Evolutionary conservation across 345 rosid genomes (phyloP).

Genomic region (Syzygium jambos): DNA sequence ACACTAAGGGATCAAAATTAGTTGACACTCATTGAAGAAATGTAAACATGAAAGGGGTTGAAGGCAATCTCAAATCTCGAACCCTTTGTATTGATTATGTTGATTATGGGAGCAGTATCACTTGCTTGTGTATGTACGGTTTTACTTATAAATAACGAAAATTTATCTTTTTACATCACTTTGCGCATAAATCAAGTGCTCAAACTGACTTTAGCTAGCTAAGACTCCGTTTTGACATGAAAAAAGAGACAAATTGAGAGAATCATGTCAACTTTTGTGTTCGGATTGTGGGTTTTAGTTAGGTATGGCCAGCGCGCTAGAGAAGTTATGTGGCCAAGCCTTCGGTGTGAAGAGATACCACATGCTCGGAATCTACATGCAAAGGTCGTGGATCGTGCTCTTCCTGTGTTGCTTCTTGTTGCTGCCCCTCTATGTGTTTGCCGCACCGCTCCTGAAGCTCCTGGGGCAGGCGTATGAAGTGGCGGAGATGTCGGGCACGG

Average conservation of each 20-base stretch:
- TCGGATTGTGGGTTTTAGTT: not conserved
- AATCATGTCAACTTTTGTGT: not conserved
- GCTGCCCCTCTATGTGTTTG: conserved; percentile 10
- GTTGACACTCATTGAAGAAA: not conserved
- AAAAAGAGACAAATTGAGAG: not conserved
- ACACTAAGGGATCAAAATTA: not conserved
- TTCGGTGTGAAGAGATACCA: conserved; percentile 10
- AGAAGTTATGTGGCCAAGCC: conserved; percentile 16
- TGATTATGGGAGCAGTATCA: not conserved
- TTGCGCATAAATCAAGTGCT: not conserved
- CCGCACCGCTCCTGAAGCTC: conserved; percentile 7
- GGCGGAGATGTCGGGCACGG: conserved; percentile 22
- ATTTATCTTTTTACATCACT: not conserved
- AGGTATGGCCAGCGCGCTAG: conserved; percentile 19
- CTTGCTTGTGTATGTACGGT: not conserved
- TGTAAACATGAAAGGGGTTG: not conserved
- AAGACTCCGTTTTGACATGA: not conserved
- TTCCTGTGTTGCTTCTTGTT: conserved; percentile 8
- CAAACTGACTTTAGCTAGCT: not conserved
- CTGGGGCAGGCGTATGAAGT: conserved; percentile 24
- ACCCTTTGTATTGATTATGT: not conserved
- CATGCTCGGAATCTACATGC: conserved; percentile 17
- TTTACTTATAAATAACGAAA: not conserved
- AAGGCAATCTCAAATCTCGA: not conserved
- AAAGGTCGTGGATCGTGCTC: conserved; percentile 13